A percentile compares a stretch with the other conserved stretches of the same genome.
Evolutionary conservation across 345 rosid genomes (phyloP).

Genomic region (Sisymbrium irio): DNA sequence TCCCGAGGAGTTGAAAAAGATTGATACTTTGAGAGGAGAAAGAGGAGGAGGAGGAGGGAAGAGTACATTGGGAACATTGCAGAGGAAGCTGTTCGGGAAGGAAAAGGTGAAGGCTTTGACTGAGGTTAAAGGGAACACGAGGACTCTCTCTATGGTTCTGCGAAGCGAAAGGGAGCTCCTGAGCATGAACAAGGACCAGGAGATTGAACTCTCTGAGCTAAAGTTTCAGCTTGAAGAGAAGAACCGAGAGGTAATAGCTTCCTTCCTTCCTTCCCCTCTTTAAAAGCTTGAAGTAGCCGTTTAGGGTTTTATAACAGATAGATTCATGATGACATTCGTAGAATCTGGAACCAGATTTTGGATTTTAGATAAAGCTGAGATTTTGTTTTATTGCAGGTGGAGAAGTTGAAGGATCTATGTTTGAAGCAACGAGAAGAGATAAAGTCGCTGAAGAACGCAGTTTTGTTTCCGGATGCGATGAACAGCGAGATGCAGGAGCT

Average conservation of each 20-base stretch:
- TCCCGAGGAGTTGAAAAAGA: slow-evolving; percentile 69
- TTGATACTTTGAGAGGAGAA: slow-evolving; percentile 40
- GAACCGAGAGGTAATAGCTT: slow-evolving; percentile 56
- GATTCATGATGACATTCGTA: background rate
- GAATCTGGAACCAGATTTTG: background rate
- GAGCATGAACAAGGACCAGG: slow-evolving; percentile 66
- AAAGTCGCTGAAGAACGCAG: slow-evolving; percentile 63
- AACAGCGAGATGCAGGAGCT: slow-evolving; percentile 64
- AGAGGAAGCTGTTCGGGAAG: slow-evolving; percentile 78
- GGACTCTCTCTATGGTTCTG: slow-evolving; percentile 87
- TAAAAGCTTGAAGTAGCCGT: background rate
- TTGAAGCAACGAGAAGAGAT: slow-evolving; percentile 90
- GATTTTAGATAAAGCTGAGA: background rate
- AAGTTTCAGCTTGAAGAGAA: slow-evolving; percentile 55
- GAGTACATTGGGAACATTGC: slow-evolving; percentile 45
- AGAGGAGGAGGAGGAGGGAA: slow-evolving; percentile 30
- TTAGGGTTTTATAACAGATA: background rate
- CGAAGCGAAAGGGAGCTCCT: slow-evolving; percentile 90
- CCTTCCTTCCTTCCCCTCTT: background rate
- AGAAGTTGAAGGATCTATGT: slow-evolving; percentile 88
- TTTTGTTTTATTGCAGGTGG: slow-evolving; percentile 57
- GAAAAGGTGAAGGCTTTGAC: slow-evolving; percentile 61
- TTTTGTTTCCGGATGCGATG: slow-evolving; percentile 75
- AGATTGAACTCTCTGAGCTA: slow-evolving; percentile 53
- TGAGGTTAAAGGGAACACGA: slow-evolving; percentile 71